Evolutionary conservation across 169 alveolate species (phyloP).

Genomic region (Eimeria sp.): DNA sequence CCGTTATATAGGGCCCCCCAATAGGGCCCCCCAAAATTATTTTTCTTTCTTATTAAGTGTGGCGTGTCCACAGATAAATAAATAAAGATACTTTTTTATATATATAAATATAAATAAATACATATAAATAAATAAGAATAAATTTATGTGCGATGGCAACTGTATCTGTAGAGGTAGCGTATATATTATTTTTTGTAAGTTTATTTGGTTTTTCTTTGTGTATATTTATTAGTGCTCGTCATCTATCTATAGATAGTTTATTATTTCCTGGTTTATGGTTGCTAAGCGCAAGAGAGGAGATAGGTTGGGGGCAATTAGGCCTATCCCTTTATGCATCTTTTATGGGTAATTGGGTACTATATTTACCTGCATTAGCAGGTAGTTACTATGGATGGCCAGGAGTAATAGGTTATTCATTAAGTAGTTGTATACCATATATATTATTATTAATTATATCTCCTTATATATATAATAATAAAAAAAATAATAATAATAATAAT

Average conservation of each 20-base stretch:
- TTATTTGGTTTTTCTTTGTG: neutral
- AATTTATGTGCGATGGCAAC: no score
- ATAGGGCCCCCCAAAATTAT: no score
- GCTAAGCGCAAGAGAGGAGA: slow-evolving; percentile 33
- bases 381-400: slow-evolving; percentile 75
- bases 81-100: no score
- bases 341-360: slow-evolving; percentile 84
- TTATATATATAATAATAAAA: neutral
- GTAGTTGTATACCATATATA: slow-evolving; percentile 62
- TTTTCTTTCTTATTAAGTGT: no score
- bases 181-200: no score
- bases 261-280: slow-evolving; percentile 29
- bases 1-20: no score
- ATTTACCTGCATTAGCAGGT: slow-evolving; percentile 76
- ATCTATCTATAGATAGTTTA: neutral
- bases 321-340: slow-evolving; percentile 79
- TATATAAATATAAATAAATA: no score
- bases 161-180: no score
- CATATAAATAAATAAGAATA: no score
- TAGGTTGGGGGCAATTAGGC: slow-evolving; percentile 59
- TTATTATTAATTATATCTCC: slow-evolving; percentile 73
- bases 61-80: no score
- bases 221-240: neutral
- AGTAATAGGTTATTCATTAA: slow-evolving; percentile 69
- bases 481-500: neutral